Conservation (phyloP, 192 early-diverging fungal species). For the Coemansia sp. region DNA sequence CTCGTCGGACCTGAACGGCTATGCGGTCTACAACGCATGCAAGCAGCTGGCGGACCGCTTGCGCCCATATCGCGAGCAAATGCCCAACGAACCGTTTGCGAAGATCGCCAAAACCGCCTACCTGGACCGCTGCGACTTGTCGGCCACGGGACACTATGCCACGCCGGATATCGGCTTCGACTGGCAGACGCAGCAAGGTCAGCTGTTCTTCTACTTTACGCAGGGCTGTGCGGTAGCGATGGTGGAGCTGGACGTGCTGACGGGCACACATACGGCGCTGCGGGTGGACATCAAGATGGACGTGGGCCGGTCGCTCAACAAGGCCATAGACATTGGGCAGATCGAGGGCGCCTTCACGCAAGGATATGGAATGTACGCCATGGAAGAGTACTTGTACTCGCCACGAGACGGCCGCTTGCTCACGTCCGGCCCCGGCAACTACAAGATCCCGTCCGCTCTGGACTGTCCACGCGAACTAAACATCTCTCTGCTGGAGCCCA, state of each 20-base stretch:
- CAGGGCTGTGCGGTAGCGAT: conserved; percentile 77
- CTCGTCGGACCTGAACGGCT: conserved; percentile 79
- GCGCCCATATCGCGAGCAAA: conserved; percentile 65
- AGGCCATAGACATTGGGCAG: conserved; percentile 84
- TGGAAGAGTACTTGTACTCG: conserved; percentile 76
- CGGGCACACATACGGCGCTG: conserved; percentile 71
- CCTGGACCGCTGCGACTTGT: conserved; percentile 73
- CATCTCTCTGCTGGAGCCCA: conserved; percentile 60
- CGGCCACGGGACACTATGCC: conserved; percentile 81
- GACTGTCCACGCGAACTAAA: conserved; percentile 82
- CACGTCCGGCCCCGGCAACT: conserved; percentile 80
- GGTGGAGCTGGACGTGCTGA: conserved; percentile 83
- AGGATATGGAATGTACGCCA: conserved; percentile 81
- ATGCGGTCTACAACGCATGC: conserved; percentile 78
- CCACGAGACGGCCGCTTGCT: conserved; percentile 69
- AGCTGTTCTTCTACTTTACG: conserved; percentile 80
- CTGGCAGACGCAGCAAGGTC: conserved; percentile 68
- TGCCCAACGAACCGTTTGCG: conserved; percentile 53
- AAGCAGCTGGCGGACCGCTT: conserved; percentile 67
- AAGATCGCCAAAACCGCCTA: conserved; percentile 64
- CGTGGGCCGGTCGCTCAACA: conserved; percentile 79
- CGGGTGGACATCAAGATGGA: conserved; percentile 83
- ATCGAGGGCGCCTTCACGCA: conserved; percentile 88
- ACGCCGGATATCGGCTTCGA: conserved; percentile 76
- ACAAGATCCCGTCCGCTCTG: conserved; percentile 85